Percentiles rank a stretch among this genome's conserved stretches.
Evolutionary conservation across 2,329 filamentous ascomycete genomes (phyloP).

Genomic region (Neonectria ditissima): DNA sequence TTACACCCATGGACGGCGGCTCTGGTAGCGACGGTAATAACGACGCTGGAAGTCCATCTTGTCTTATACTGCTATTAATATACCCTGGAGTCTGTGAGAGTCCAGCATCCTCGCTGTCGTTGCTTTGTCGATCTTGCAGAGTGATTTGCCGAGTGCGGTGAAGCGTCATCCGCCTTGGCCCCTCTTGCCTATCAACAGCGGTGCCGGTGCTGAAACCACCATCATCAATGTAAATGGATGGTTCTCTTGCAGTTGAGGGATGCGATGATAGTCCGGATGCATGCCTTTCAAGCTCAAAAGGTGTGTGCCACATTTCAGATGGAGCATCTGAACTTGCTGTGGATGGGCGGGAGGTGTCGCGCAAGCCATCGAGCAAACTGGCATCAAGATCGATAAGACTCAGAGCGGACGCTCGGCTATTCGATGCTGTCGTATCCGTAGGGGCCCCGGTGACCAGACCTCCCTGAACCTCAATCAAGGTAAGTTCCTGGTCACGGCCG

Average conservation of each 20-base stretch:
- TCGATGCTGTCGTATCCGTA: constrained; percentile 49
- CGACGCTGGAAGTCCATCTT: neutral
- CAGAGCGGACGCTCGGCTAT: constrained; percentile 57
- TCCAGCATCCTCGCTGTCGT: neutral
- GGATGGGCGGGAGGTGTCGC: constrained; percentile 65
- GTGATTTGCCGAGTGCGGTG: neutral
- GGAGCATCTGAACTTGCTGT: constrained; percentile 71
- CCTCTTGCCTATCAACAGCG: neutral
- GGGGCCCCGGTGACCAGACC: constrained; percentile 37
- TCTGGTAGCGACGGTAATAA: neutral
- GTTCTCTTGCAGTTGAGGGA: neutral
- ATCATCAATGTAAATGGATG: neutral
- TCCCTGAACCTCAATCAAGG: neutral
- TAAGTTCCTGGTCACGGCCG: neutral
- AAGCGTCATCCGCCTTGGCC: neutral
- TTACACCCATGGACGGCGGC: neutral
- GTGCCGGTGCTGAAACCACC: neutral
- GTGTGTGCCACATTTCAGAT: constrained; percentile 66
- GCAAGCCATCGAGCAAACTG: constrained; percentile 63
- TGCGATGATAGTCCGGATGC: constrained; percentile 52
- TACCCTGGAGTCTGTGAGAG: neutral
- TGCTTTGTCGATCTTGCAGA: neutral
- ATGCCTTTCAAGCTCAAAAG: constrained; percentile 74
- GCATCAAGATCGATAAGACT: constrained; percentile 69
- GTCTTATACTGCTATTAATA: neutral